Conservation (phyloP, 1,284 basidiomycete species). For the Sporisorium reilianum region DNA sequence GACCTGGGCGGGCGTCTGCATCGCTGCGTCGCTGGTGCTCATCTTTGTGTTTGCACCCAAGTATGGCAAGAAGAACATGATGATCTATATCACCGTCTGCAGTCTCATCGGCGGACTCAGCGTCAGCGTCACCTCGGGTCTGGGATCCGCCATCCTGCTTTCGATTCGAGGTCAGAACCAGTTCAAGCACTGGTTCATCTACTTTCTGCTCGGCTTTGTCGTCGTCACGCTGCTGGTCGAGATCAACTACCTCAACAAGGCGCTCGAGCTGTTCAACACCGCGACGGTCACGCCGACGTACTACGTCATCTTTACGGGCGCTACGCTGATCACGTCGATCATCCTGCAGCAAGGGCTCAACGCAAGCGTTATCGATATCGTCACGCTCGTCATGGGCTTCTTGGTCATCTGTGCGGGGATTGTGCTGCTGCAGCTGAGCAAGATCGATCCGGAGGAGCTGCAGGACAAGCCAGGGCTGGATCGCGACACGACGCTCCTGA, state of each 20-base stretch:
- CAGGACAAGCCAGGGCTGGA: constrained; percentile 62
- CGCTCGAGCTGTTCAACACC: constrained; percentile 94
- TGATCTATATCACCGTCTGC: constrained; percentile 83
- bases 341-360: constrained; percentile 91
- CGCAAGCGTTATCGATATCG: constrained; percentile 74
- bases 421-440: constrained; percentile 94
- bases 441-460: constrained; percentile 71
- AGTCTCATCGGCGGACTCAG: constrained; percentile 96
- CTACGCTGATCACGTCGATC: constrained; percentile 73
- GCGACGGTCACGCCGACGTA: constrained; percentile 84
- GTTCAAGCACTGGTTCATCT: constrained; percentile 74
- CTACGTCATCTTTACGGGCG: constrained; percentile 86
- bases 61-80: constrained; percentile 92
- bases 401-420: constrained; percentile 86
- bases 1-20: constrained; percentile 75
- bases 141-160: constrained; percentile 90
- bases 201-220: constrained; percentile 81
- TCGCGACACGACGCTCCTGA: constrained; percentile 61
- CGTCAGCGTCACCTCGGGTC: constrained; percentile 93
- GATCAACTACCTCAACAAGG: constrained; percentile 96
- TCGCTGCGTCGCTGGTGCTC: constrained; percentile 56
- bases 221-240: constrained; percentile 85
- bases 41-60: constrained; percentile 82
- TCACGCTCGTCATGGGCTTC: constrained; percentile 91
- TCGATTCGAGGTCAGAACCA: constrained; percentile 87